These are phyloP conservation scores for Plectosphaerella plurivora DNA, from an alignment of 2,329 filamentous ascomycete species.

Conservation along the genomic window DNA sequence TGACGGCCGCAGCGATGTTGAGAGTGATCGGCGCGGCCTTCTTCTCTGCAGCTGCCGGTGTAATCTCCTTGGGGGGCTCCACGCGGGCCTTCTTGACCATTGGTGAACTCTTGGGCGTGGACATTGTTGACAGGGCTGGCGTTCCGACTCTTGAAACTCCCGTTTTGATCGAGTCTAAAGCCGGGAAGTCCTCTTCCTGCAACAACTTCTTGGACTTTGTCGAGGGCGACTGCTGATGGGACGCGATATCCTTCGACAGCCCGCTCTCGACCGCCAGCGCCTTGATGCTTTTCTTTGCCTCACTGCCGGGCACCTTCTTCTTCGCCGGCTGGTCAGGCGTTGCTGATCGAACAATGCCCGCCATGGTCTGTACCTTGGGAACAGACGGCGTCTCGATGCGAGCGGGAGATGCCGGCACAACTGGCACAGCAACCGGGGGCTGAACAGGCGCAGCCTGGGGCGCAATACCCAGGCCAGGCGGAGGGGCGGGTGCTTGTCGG, in stretches of 20 bases:
- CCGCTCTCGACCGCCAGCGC: constrained; percentile 39
- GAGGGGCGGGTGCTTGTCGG: constrained; percentile 13
- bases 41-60: constrained; percentile 23
- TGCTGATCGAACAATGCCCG: constrained; percentile 8
- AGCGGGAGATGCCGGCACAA: constrained; percentile 5
- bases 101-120: constrained; percentile 27
- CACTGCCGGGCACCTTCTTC: constrained; percentile 21
- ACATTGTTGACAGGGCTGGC: constrained; percentile 27
- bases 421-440: constrained; percentile 11
- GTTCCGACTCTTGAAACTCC: constrained; percentile 20
- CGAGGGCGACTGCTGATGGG: constrained; percentile 24
- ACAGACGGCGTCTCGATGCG: constrained; percentile 6
- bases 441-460: constrained; percentile 22
- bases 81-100: constrained; percentile 25
- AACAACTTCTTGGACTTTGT: constrained; percentile 24
- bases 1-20: constrained; percentile 46
- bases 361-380: constrained; percentile 18
- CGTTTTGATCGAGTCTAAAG: constrained; percentile 43
- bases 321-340: constrained; percentile 29
- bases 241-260: constrained; percentile 39
- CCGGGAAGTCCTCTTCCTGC: constrained; percentile 61
- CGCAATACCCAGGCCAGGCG: constrained; percentile 39
- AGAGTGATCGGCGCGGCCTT: constrained; percentile 36
- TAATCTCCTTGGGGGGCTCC: constrained; percentile 13
- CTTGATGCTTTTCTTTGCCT: constrained; percentile 40